Base-by-base conservation (phyloP, 805 yeast species). In the Ogataea allantospora region DNA sequence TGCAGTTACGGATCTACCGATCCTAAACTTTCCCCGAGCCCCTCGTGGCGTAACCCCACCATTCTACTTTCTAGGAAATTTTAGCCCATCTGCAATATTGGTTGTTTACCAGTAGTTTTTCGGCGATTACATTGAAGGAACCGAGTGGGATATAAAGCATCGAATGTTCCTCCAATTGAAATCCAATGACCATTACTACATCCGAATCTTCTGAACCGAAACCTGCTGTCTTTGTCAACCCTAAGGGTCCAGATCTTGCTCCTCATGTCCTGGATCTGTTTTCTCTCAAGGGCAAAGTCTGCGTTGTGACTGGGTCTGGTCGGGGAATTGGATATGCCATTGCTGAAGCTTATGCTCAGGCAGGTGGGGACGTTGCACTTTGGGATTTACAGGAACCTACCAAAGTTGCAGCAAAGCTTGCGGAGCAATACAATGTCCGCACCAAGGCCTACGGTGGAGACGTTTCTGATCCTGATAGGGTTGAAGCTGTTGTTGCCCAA, bases 171-270 rank as follows among this genome's bases (percentile, higher is more conserved):
- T 21, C 23, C 23, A n/a, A n/a, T n/a, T n/a, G n/a, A n/a, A n/a
- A n/a, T n/a, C n/a, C n/a, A n/a, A 29, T 29, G 32, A 29, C 32
- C 14, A 18, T 29, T 29, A 7, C 23, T 4, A 29, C 7, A 3
- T 3, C 11, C 8, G 20, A 21, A 21, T 9, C 7, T 21, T 10
- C 23, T 21, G 8, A 21, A 21, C 8, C 8, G 11, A 21, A 3
- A 11, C 15, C 10, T 14, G 32, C 17, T 13, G 23, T 23, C 10
- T 35, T 35, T 22, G 33, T 35, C 23, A 35, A 35, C 15, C 38
- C 38, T 16, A 65, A 71, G 31, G 66, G 70, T 6, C 88, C 88
- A 34, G 57, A 63, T 43, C 62, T 77, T 17, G 65, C 80, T 18
- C 62, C 70, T 50, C 78, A 81, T 30, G 67, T 67, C 16, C 46